Evolutionary conservation across 2,329 filamentous ascomycete species (phyloP), one percentile per base, ranked within the genome.

Genomic region (Knufia petricola): DNA sequence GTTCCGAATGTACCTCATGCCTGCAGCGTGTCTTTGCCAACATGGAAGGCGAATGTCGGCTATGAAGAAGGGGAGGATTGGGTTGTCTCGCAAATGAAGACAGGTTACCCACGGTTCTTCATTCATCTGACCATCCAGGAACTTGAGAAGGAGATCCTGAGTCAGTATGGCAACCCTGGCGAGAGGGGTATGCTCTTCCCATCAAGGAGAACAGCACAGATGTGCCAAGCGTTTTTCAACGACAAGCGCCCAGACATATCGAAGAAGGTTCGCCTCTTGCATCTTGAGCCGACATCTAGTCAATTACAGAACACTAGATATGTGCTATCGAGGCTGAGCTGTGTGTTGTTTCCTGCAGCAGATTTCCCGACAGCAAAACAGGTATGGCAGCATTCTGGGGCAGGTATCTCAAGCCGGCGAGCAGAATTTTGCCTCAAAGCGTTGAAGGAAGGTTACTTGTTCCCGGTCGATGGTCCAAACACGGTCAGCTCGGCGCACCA

Each of bases 331-430:
- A 71, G 74, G 8, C 69, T 89, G 19, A 84, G 77, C 1, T 81
- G 81, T 20, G 81, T 95, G 2, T 63, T 96, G 36, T 87, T 84
- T 58, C 78, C 82, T 0, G 71, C 76, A 39, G 77, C 81, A 10
- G 68, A 79, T 15, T 89, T 83, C 58, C 68, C 78, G 3, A 66
- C 85, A 51, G 86, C 87, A n/a, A 96, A 95, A 65, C 79, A 88
- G 60, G 95, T 94, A 61, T 98, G 92, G 92, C 92, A 96, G 64
- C 92, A 98, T 65, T 85, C 86, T 0, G 92, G 92, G 17, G 89
- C 95, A 53, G 92, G 92, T 13, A 75, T 95, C 12, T 95, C 89
- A 0, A 95, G 89, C 63, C 82, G 92, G 43, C 79, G 88, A 34
- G 89, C 87, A 28, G 90, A 95, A 63, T 95, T 94, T 65, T 95